Conservation (phyloP, 768 basidiomycete genomes). For the Rhodotorula kratochvilovae region DNA sequence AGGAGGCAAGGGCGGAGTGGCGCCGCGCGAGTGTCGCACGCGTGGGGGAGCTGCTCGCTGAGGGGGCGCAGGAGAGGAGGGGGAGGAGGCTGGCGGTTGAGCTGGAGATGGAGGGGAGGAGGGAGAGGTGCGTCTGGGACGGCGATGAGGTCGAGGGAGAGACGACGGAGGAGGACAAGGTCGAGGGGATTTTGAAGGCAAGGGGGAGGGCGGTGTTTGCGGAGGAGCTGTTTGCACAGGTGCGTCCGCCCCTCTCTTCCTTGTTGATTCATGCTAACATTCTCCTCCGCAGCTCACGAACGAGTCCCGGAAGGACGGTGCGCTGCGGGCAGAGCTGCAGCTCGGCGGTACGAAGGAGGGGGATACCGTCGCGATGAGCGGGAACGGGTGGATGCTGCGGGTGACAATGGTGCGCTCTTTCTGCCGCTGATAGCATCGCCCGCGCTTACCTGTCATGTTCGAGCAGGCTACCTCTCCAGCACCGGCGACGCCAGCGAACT, state of each 20-base stretch:
- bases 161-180: background rate
- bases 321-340: conserved; percentile 11
- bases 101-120: background rate
- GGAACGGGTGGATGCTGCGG: conserved; percentile 4
- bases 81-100: conserved; percentile 17
- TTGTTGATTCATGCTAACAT: too few relatives aligned
- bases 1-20: conserved; percentile 16
- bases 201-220: conserved; percentile 25
- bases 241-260: background rate
- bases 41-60: conserved; percentile 4
- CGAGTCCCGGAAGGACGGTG: conserved; percentile 7
- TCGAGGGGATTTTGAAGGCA: conserved; percentile 8
- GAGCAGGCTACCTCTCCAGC: background rate
- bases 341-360: conserved; percentile 8
- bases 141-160: conserved; percentile 2
- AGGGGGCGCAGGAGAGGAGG: background rate
- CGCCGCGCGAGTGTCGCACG: conserved; percentile 11
- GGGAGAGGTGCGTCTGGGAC: background rate
- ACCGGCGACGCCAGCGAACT: background rate
- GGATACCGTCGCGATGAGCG: conserved; percentile 15
- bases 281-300: conserved; percentile 22
- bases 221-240: conserved; percentile 34
- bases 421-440: background rate
- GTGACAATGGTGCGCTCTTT: conserved; percentile 3
- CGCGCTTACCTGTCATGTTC: background rate